These are phyloP conservation scores for Hyphodiscus sp. DNA, from an alignment of 2,329 filamentous ascomycete genomes.

Conservation along the genomic window DNA sequence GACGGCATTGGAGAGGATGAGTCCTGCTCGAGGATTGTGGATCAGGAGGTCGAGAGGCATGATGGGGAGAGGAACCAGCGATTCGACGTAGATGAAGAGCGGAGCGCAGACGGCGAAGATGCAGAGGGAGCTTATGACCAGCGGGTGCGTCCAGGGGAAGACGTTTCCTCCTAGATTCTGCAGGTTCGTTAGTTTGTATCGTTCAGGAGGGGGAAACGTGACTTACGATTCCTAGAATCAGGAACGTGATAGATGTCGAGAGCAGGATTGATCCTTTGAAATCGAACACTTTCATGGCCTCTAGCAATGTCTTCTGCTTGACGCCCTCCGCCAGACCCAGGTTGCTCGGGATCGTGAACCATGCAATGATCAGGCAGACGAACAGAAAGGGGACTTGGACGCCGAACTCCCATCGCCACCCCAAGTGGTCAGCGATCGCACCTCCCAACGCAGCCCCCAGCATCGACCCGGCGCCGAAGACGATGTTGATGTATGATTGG, in stretches of 20 bases:
- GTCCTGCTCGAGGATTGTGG: constrained; percentile 45
- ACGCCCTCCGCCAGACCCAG: constrained; percentile 42
- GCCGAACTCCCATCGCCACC: constrained; percentile 69
- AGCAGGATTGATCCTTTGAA: constrained; percentile 47
- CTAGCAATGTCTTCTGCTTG: constrained; percentile 36
- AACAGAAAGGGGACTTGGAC: constrained; percentile 50
- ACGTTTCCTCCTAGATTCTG: constrained; percentile 59
- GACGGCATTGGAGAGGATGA: constrained; percentile 51
- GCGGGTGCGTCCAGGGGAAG: constrained; percentile 53
- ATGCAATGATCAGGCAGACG: constrained; percentile 40
- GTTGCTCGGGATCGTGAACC: constrained; percentile 43
- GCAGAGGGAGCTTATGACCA: constrained; percentile 46
- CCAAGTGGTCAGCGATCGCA: constrained; percentile 60
- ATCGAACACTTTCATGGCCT: constrained; percentile 52
- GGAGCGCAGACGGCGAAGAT: constrained; percentile 43
- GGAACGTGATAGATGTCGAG: constrained; percentile 44
- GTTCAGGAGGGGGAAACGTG: constrained; percentile 4
- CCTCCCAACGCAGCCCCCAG: constrained; percentile 65
- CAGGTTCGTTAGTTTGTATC: constrained; percentile 2
- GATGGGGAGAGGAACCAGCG: constrained; percentile 45
- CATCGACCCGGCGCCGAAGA: constrained; percentile 51
- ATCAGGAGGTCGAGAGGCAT: constrained; percentile 52
- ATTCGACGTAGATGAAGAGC: constrained; percentile 47
- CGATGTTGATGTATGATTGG: constrained; percentile 64
- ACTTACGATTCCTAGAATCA: constrained; percentile 52